Evolutionary conservation across 768 basidiomycete genomes (phyloP).

Genomic region (Sutorius australiensis): DNA sequence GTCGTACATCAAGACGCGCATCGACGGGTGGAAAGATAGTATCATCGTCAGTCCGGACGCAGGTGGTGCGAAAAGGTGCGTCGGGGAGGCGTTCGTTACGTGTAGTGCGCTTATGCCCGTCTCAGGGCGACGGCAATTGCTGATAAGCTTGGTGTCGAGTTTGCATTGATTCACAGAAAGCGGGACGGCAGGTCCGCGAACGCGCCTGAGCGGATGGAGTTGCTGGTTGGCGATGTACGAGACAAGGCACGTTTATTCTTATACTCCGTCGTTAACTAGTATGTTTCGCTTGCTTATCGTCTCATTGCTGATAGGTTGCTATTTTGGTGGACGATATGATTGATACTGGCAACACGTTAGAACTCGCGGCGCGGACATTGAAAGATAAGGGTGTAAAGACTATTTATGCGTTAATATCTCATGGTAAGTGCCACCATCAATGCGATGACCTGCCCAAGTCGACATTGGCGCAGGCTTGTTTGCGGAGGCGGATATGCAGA

Average conservation of each 20-base stretch:
- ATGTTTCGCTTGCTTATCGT: slow-evolving; percentile 8
- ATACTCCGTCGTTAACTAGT: background rate
- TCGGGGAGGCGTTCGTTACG: slow-evolving; percentile 6
- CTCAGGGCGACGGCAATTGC: slow-evolving; percentile 88
- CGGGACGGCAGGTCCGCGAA: slow-evolving; percentile 64
- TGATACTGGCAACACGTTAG: slow-evolving; percentile 89
- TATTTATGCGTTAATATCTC: slow-evolving; percentile 86
- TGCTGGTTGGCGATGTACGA: slow-evolving; percentile 90
- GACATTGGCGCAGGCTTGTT: slow-evolving; percentile 55
- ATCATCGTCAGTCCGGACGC: slow-evolving; percentile 98
- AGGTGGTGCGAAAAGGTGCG: slow-evolving; percentile 96
- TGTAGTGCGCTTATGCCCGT: slow-evolving; percentile 2
- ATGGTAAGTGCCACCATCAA: slow-evolving; percentile 52
- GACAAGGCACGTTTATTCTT: slow-evolving; percentile 58
- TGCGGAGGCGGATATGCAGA: slow-evolving; percentile 67
- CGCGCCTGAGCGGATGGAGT: slow-evolving; percentile 81
- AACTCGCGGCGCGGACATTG: slow-evolving; percentile 80
- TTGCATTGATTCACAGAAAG: slow-evolving; percentile 92
- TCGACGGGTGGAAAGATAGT: slow-evolving; percentile 79
- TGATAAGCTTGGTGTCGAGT: slow-evolving; percentile 92
- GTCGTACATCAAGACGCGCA: slow-evolving; percentile 83
- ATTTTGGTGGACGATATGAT: slow-evolving; percentile 99
- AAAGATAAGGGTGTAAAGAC: slow-evolving; percentile 85
- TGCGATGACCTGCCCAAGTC: slow-evolving; percentile 4
- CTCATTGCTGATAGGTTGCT: slow-evolving; percentile 53